Conservation (phyloP, 1,284 basidiomycete genomes). For the Cutaneotrichosporon sp. region DNA sequence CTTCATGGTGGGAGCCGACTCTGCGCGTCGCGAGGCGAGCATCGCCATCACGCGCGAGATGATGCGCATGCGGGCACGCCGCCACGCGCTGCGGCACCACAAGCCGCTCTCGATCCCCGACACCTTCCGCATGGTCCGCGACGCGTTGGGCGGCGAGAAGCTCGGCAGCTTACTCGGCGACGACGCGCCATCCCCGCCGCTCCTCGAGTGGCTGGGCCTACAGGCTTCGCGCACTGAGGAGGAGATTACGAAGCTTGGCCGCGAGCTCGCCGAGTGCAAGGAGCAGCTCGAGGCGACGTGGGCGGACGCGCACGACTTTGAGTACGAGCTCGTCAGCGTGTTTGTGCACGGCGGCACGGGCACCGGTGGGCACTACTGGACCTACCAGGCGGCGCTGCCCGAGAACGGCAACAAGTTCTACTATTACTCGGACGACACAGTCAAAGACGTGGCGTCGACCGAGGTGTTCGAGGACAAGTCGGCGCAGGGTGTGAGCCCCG, state of each 20-base stretch:
- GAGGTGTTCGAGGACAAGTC: constrained; percentile 48
- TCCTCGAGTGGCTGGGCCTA: constrained; percentile 46
- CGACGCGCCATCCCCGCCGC: constrained; percentile 24
- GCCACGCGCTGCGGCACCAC: constrained; percentile 64
- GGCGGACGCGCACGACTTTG: constrained; percentile 66
- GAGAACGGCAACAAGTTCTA: constrained; percentile 67
- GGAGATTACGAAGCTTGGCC: constrained; percentile 67
- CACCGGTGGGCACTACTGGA: constrained; percentile 53
- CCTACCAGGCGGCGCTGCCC: constrained; percentile 51
- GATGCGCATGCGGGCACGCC: constrained; percentile 63
- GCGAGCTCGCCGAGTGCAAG: constrained; percentile 63
- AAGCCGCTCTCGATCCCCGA: constrained; percentile 41
- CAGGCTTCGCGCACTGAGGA: constrained; percentile 61
- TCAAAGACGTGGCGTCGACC: constrained; percentile 55
- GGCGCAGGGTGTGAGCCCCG: constrained; percentile 47
- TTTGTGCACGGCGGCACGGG: constrained; percentile 89
- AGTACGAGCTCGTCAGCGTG: constrained; percentile 90
- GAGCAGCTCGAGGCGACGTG: constrained; percentile 74
- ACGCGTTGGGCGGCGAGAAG: constrained; percentile 51
- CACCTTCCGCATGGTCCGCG: constrained; percentile 36
- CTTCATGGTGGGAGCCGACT: constrained; percentile 76
- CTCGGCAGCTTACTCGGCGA: constrained; percentile 9
- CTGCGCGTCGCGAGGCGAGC: constrained; percentile 67
- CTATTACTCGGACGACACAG: constrained; percentile 90
- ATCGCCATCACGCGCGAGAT: constrained; percentile 71